Evolutionary conservation across 352 stramenopile genomes (phyloP).

Genomic region (Aphanomyces euteiches): DNA sequence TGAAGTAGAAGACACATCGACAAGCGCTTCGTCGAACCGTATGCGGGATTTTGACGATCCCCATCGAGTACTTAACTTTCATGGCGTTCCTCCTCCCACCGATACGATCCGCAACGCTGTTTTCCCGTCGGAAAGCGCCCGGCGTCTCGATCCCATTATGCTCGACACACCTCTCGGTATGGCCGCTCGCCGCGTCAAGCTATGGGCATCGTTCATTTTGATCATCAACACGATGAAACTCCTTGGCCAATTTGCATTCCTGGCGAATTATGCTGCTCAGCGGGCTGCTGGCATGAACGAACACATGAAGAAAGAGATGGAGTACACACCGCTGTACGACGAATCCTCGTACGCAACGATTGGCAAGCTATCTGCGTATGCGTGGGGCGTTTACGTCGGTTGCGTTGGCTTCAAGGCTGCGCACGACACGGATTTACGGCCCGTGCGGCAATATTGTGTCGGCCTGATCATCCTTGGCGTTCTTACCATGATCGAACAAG

Average conservation of each 20-base stretch:
- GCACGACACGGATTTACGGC: constrained; percentile 81
- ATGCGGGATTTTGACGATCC: constrained; percentile 34
- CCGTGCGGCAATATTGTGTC: constrained; percentile 79
- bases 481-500: constrained; percentile 69
- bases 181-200: constrained; percentile 75
- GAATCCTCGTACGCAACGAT: constrained; percentile 63
- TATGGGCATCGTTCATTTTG: constrained; percentile 83
- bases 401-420: constrained; percentile 83
- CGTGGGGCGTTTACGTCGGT: constrained; percentile 80
- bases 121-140: constrained; percentile 75
- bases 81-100: constrained; percentile 44
- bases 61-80: constrained; percentile 37
- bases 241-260: constrained; percentile 77
- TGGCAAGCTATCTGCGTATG: constrained; percentile 70
- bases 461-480: constrained; percentile 76
- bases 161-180: constrained; percentile 79
- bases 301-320: constrained; percentile 36
- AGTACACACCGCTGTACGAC: constrained; percentile 80
- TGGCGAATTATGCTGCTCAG: constrained; percentile 49
- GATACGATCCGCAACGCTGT: constrained; percentile 81
- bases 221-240: constrained; percentile 90
- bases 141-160: constrained; percentile 80
- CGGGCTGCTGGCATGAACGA: constrained; percentile 11
- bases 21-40: not conserved
- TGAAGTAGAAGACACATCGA: constrained; percentile 34